phyloP scores from a whole-genome alignment of 371 early-diverging fungal genomes.

The Mortierella sp. region DNA sequence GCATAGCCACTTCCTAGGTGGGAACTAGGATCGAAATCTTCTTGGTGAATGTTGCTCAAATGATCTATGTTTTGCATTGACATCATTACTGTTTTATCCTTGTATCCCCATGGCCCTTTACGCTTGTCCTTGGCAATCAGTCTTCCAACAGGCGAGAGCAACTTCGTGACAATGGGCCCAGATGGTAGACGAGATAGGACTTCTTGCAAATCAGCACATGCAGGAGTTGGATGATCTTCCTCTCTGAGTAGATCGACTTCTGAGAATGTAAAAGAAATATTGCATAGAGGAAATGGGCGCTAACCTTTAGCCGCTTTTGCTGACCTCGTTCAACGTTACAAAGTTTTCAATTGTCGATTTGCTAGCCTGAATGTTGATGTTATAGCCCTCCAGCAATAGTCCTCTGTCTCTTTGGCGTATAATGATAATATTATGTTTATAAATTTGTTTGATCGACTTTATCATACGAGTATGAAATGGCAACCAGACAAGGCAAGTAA shows the following conservation, averaged over 20 bases:
- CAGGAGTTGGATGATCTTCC: background rate
- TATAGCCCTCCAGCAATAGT: background rate
- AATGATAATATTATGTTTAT: background rate
- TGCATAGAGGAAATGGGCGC: background rate
- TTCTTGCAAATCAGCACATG: background rate
- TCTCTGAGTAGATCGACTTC: background rate
- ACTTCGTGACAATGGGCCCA: background rate
- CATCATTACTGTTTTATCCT: background rate
- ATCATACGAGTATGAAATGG: background rate
- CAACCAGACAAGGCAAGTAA: background rate
- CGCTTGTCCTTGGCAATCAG: background rate
- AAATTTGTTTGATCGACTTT: background rate
- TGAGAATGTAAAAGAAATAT: background rate
- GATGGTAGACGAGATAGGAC: background rate
- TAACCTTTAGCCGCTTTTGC: background rate
- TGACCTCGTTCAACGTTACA: conserved; percentile 1
- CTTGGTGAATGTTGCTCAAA: background rate
- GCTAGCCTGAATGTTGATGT: background rate
- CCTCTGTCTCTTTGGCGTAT: background rate
- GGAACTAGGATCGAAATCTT: background rate
- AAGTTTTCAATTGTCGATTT: conserved; percentile 14
- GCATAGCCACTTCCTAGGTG: background rate
- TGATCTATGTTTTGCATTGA: background rate
- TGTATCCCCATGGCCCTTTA: background rate
- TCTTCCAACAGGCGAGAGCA: conserved; percentile 2